Base-by-base conservation (phyloP, 805 yeast species). In the Sugiyamaella floridensis region DNA sequence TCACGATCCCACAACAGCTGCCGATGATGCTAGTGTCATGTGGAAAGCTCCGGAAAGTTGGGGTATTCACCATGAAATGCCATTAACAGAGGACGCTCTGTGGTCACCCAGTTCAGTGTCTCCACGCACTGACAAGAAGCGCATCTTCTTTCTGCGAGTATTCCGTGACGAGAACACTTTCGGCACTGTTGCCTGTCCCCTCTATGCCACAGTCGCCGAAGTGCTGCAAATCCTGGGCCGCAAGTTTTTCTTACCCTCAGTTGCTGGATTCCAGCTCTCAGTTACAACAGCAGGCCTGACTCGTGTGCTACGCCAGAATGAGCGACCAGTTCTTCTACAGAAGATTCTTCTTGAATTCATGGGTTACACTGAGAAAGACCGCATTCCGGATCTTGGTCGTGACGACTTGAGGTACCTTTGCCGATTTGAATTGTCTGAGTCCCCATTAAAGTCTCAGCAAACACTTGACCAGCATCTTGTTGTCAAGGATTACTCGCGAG, bases 121-220 rank as follows among this genome's bases (percentile, higher is more conserved):
- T 4, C 26, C 44, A 4, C 44, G 16, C 16, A 18, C 44, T 29
- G 44, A 28, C 50, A 52, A 49, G 49, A 49, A 55, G 47, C 48
- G 50, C n/a, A 57, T 51, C 43, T 55, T 55, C 48, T 62, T 62
- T 55, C 72, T 92, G 19, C 81, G 96, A 55, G 83, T 92, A 1
- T 89, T 86, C 71, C 81, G 85, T 54, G 86, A 82, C 49, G 95
- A 87, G 53, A 90, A 89, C 60, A 85, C 89, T 10, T 87, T 89
- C 58, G 85, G 93, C 14, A 87, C 96, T 1, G 71, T 92, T 18
- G 81, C 89, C 14, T 84, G 95, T 63, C 80, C 92, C 0, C 75
- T 86, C 34, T 86, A 85, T 53, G 85, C 89, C 1, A 80, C 92
- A 0, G 86, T 89, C 0, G 76, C 81, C 7, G 95, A 89, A 47